Base-by-base conservation (phyloP, 345 rosid species). In the Aethionema arabicum region DNA sequence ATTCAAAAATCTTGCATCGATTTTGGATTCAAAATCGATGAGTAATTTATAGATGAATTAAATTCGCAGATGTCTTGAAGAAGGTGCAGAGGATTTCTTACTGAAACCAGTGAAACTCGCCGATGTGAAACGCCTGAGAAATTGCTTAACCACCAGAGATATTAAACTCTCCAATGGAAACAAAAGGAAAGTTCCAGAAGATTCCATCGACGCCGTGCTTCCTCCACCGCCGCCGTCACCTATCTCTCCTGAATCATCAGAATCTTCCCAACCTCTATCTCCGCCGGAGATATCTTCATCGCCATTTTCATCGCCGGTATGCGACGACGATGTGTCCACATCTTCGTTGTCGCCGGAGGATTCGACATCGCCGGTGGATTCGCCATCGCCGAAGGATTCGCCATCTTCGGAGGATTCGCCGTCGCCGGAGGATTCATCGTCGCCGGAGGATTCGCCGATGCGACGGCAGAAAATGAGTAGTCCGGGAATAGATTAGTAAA, bases 61-160 rank as follows among this genome's bases (percentile, higher is more conserved):
- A 32, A 57, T 45, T 45, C 9, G 59, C 76, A 88, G 98, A 37
- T 93, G 99, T 59, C 77, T 93, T 33, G 97, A 90, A 78, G 96
- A 90, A 83, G 99, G 99, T 5, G 99, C 99, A 2, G 83, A 90
- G 75, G 96, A 87, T 14, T 93, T 89, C 44, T 76, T 93, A 63
- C 74, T 90, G 59, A 93, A 93, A 72, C 99, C 99, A 32, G 95
- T 93, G 80, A 93, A 93, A 68, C 72, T 83, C 49, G 75, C 97
- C 7, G 99, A 93, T 54, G 96, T 93, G 31, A 75, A 84, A 67
- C 87, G 95, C 14, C 40, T 93, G 29, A 84, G 82, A 67, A 86
- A 71, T 41, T 76, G 63, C 73, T 77, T 85, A 76, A 38, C 60
- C 14, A 38, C 60, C 14, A 83, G 66, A 59, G 90, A 82, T 11